Evolutionary conservation across 2,329 filamentous ascomycete species (phyloP).

Genomic region (Aspergillus caelatus): DNA sequence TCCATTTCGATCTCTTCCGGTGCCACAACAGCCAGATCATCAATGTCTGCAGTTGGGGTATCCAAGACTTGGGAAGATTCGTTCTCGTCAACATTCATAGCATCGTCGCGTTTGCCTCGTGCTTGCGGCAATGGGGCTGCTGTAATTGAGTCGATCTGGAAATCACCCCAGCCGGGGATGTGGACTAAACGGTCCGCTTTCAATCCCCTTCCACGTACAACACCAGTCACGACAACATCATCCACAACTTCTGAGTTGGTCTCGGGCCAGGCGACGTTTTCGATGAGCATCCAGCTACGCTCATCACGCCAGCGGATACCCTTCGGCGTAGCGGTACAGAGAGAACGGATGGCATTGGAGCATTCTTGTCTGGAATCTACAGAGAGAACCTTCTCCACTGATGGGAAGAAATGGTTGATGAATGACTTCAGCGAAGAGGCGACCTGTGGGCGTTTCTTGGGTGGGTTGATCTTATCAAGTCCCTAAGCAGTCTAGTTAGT

Average conservation of each 20-base stretch:
- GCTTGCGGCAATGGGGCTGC: conserved; percentile 68
- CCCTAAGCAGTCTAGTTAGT: conserved; percentile 40
- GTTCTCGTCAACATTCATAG: conserved; percentile 70
- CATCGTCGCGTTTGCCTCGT: conserved; percentile 58
- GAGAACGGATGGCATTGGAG: conserved; percentile 82
- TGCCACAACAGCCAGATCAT: conserved; percentile 80
- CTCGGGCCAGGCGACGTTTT: conserved; percentile 74
- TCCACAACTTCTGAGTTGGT: conserved; percentile 47
- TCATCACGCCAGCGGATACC: conserved; percentile 95
- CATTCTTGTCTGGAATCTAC: conserved; percentile 88
- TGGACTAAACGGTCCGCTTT: conserved; percentile 91
- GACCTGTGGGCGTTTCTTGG: conserved; percentile 76
- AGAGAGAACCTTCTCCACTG: conserved; percentile 87
- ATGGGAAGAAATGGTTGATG: conserved; percentile 91
- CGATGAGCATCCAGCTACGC: conserved; percentile 91
- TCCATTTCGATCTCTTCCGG: conserved; percentile 84
- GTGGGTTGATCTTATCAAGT: conserved; percentile 74
- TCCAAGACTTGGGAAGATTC: conserved; percentile 60
- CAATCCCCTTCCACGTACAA: conserved; percentile 80
- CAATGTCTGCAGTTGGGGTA: conserved; percentile 74
- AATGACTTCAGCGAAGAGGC: conserved; percentile 85
- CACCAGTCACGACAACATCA: conserved; percentile 77
- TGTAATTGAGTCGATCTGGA: conserved; percentile 86
- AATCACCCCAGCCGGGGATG: conserved; percentile 90
- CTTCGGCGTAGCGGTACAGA: conserved; percentile 91